A percentile compares a stretch with the other conserved stretches of the same genome.
Evolutionary conservation across 495 filamentous ascomycete genomes (phyloP).

Genomic region (Podospora appendiculata): DNA sequence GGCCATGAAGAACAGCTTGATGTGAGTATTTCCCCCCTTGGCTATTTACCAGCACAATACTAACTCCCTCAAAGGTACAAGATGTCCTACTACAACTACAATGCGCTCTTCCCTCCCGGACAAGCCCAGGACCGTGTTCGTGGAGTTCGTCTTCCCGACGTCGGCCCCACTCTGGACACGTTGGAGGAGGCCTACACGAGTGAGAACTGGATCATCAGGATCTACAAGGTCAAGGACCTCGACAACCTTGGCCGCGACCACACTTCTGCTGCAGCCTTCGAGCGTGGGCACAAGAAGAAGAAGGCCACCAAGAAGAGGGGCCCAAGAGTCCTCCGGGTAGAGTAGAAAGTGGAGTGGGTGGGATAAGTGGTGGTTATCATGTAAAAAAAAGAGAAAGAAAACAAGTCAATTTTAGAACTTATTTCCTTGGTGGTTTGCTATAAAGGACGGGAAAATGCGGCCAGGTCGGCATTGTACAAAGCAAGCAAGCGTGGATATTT

Average conservation of each 20-base stretch:
- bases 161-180: constrained; percentile 78
- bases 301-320: constrained; percentile 72
- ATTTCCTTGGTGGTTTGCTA: constrained; percentile 8
- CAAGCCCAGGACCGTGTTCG: constrained; percentile 91
- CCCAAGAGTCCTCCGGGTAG: constrained; percentile 72
- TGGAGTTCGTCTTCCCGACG: constrained; percentile 67
- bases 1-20: constrained; percentile 97
- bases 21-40: constrained; percentile 54
- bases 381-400: constrained; percentile 10
- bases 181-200: constrained; percentile 97
- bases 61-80: constrained; percentile 74
- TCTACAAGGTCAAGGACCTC: constrained; percentile 99
- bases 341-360: constrained; percentile 38
- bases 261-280: constrained; percentile 74
- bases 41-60: constrained; percentile 4
- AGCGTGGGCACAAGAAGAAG: constrained; percentile 92
- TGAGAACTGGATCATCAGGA: constrained; percentile 99
- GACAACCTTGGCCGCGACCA: constrained; percentile 95
- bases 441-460: constrained; percentile 9
- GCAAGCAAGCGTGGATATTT: constrained; percentile 8
- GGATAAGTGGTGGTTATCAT: constrained; percentile 8
- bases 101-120: constrained; percentile 82
- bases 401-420: constrained; percentile 10
- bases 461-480: constrained; percentile 14
- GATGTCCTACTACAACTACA: constrained; percentile 99